Evolutionary conservation across 225 moss, liverwort and hornwort species (phyloP).

Genomic region (Polytrichum formosum): DNA sequence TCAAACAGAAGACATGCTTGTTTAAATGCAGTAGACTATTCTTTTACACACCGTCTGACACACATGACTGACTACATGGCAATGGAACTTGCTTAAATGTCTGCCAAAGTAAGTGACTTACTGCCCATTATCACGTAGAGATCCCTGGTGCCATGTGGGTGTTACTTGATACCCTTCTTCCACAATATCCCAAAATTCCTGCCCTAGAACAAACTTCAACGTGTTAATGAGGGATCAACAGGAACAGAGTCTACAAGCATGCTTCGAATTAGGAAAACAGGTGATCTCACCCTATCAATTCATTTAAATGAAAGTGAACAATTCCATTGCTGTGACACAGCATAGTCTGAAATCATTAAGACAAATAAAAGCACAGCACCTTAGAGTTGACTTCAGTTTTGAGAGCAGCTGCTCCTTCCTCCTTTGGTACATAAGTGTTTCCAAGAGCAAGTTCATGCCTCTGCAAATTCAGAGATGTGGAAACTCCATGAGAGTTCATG

Average conservation of each 20-base stretch:
- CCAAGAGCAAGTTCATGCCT: constrained; percentile 84
- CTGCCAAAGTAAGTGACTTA: constrained; percentile 15
- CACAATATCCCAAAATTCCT: constrained; percentile 77
- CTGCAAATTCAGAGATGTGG: constrained; percentile 27
- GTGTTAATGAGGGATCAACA: not conserved
- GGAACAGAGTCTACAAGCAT: not conserved
- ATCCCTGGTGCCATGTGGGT: constrained; percentile 94
- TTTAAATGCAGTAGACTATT: no score
- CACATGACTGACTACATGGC: no score
- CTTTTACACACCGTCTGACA: no score
- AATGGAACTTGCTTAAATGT: not conserved
- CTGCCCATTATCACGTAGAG: constrained; percentile 69
- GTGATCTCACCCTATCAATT: no score
- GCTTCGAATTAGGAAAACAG: no score
- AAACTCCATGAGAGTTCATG: no score
- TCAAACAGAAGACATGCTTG: no score
- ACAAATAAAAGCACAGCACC: constrained; percentile 25
- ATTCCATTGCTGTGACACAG: no score
- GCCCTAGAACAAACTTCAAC: not conserved
- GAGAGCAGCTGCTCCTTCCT: constrained; percentile 51
- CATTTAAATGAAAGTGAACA: no score
- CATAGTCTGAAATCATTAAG: not conserved
- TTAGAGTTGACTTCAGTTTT: constrained; percentile 52
- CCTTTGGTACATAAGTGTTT: constrained; percentile 58
- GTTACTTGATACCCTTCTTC: constrained; percentile 95